Evolutionary conservation across 768 basidiomycete species (phyloP).

Genomic region (Xerocomellus chrysenteron): DNA sequence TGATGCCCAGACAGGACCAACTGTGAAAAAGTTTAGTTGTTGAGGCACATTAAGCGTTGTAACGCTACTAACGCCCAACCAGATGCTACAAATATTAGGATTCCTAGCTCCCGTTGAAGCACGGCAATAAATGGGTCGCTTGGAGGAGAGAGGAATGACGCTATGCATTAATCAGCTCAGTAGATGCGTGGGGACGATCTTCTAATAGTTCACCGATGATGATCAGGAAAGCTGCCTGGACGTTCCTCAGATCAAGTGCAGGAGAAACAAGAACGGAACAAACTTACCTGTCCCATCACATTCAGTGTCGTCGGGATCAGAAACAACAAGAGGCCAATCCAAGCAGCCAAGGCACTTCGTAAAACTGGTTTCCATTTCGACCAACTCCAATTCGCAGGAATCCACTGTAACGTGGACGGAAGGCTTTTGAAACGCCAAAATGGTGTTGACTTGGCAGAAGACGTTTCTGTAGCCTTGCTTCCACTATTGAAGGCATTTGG

Average conservation of each 20-base stretch:
- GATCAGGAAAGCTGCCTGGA: slow-evolving; percentile 63
- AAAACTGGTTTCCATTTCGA: slow-evolving; percentile 61
- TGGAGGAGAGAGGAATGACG: slow-evolving; percentile 65
- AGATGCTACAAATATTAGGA: slow-evolving; percentile 45
- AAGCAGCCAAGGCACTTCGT: slow-evolving; percentile 60
- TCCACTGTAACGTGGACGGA: slow-evolving; percentile 49
- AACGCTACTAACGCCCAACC: slow-evolving; percentile 60
- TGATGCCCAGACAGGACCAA: slow-evolving; percentile 67
- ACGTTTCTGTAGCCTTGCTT: background rate
- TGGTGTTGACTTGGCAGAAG: background rate
- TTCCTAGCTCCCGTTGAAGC: slow-evolving; percentile 60
- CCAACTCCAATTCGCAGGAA: slow-evolving; percentile 55
- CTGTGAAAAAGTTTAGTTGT: slow-evolving; percentile 32
- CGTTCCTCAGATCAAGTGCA: background rate
- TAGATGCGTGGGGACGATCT: background rate
- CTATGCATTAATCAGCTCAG: slow-evolving; percentile 32
- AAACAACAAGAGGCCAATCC: slow-evolving; percentile 59
- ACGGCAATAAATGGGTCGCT: slow-evolving; percentile 66
- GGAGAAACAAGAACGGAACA: background rate
- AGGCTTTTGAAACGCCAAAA: slow-evolving; percentile 10
- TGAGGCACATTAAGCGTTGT: background rate
- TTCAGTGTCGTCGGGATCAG: slow-evolving; percentile 49
- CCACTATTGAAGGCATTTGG: background rate
- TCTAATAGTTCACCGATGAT: slow-evolving; percentile 49
- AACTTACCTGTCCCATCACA: slow-evolving; percentile 55